Conservation (phyloP, 306 rosid species). For the Coriaria nepalensis region DNA sequence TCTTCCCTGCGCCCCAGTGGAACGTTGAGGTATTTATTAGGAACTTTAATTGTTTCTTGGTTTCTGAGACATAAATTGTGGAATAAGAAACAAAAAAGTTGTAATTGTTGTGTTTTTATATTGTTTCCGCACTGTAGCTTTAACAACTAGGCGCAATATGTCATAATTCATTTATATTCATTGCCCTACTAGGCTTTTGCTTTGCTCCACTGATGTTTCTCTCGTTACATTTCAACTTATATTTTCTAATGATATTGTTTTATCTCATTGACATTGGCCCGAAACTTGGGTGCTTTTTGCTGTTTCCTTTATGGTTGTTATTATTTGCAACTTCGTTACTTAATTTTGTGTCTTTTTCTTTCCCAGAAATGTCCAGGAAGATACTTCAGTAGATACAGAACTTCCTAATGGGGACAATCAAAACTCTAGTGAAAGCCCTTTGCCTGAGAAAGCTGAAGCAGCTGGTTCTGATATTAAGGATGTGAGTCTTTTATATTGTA, state of each 20-base stretch:
- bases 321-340: slow-evolving; percentile 16
- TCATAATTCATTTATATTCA: too few species aligned
- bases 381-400: slow-evolving; percentile 44
- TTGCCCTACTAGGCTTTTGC: too few species aligned
- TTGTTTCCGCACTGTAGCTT: too few species aligned
- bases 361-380: slow-evolving; percentile 68
- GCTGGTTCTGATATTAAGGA: slow-evolving; percentile 35
- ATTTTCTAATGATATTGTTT: too few species aligned
- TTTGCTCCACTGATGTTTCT: too few species aligned
- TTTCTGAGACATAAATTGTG: not conserved
- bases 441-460: slow-evolving; percentile 34
- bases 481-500: slow-evolving; percentile 18
- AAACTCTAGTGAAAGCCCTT: slow-evolving; percentile 38
- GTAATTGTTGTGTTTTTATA: too few species aligned
- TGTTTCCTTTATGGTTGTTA: slow-evolving; percentile 12
- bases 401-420: slow-evolving; percentile 44
- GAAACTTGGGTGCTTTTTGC: too few species aligned
- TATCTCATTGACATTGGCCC: too few species aligned
- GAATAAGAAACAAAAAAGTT: too few species aligned
- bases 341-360: slow-evolving; percentile 19
- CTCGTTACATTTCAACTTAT: too few species aligned
- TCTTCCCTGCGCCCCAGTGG: slow-evolving; percentile 93
- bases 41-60: slow-evolving; percentile 4
- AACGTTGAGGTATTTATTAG: slow-evolving; percentile 50
- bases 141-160: too few species aligned